Evolutionary conservation across 2,329 filamentous ascomycete genomes (phyloP).

Genomic region (Epichloe sp.): DNA sequence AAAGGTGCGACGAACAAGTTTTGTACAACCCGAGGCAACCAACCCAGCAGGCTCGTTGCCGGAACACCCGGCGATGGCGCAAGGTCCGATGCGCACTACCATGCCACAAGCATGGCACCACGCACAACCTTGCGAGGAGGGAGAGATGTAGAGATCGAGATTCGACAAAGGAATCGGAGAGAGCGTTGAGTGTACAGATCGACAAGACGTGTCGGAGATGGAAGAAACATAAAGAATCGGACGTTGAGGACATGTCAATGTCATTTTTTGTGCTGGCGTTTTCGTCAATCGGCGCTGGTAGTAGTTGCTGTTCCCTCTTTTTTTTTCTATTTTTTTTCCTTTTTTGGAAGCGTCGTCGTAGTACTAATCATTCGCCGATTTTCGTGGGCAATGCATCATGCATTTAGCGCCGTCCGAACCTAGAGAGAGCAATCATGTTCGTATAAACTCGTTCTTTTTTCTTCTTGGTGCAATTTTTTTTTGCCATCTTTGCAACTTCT

Average conservation of each 20-base stretch:
- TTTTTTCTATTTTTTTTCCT: too few species aligned
- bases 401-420: slow-evolving; percentile 87
- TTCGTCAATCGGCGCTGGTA: slow-evolving; percentile 8
- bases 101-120: neutral
- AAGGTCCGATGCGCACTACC: slow-evolving; percentile 9
- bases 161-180: slow-evolving; percentile 13
- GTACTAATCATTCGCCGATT: slow-evolving; percentile 11
- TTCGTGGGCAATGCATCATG: slow-evolving; percentile 2
- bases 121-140: slow-evolving; percentile 8
- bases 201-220: slow-evolving; percentile 8
- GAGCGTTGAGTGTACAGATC: slow-evolving; percentile 5
- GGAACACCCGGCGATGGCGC: slow-evolving; percentile 13
- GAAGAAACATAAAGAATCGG: slow-evolving; percentile 2
- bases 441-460: slow-evolving; percentile 30
- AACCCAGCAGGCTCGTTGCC: slow-evolving; percentile 15
- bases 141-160: slow-evolving; percentile 16
- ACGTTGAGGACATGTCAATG: slow-evolving; percentile 1
- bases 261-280: neutral
- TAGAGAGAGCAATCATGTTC: slow-evolving; percentile 61
- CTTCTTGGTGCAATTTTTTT: neutral
- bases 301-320: slow-evolving; percentile 5
- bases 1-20: slow-evolving; percentile 3
- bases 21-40: slow-evolving; percentile 14
- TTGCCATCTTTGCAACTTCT: neutral
- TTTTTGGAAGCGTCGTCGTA: neutral